Base-by-base conservation (phyloP, 1,284 basidiomycete genomes). In the Ganoderma meredithae region DNA sequence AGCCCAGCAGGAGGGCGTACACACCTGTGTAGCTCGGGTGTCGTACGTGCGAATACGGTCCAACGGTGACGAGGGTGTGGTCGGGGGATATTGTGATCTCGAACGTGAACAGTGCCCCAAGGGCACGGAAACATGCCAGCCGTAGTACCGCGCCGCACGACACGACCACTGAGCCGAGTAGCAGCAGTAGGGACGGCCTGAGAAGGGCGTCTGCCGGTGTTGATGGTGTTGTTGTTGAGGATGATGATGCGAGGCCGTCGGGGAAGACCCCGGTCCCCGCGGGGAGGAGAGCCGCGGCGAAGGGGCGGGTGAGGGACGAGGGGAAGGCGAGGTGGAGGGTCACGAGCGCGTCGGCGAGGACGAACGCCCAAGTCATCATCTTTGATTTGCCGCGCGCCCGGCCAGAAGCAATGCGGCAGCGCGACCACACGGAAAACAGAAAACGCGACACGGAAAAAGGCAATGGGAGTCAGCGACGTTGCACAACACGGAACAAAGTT, bases 1-100 rank as follows among this genome's bases (percentile, higher is more conserved):
- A 67, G 43, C 78, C 78, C 33, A 75, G 64, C 31, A 79, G 73
- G 25, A 75, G 76, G 15, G 76, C 72, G 68, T 73, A 74, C 25
- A 76, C 71, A 56, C 78, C 79, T 5, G 75, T 69, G 63, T 79
- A 79, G 65, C 75, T 77, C 33, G 78, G 78, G 56, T 79, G 78
- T 17, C 77, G 73, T 33, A 79, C 78, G 63, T 61, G 61, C 31
- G 73, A 71, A 69, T 79, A 79, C 12, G 78, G 77, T 4, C 77
- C 78, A 3, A 61, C 61, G 22, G 75, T 76, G 62, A 77, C 69
- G 69, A 79, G 76, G 40, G 61, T 61, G 68, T 79, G 78, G 36
- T 65, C 47, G 8, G 75, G 74, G 31, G 71, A 71, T 66, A 78
- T 77, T 19, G 76, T 68, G 69, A 78, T 67, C 68, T 78, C 76